Conservation (phyloP, 805 yeast species). For the Kodamaea lidongshanica region DNA sequence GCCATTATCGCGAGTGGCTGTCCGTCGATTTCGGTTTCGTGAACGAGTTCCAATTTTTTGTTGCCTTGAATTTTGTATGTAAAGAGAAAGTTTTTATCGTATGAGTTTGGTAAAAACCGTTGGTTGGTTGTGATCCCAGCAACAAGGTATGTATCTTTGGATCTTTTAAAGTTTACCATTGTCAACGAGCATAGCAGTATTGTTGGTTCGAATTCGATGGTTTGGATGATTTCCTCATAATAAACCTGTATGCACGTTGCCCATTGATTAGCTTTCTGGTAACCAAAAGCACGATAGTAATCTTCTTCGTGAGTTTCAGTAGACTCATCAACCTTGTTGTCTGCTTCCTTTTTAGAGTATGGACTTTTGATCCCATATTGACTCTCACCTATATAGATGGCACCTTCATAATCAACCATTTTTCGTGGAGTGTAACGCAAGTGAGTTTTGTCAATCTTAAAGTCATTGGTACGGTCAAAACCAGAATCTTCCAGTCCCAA, state of each 20-base stretch:
- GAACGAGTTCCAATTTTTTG: conserved; percentile 31
- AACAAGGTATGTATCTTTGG: conserved; percentile 30
- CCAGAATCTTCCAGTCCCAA: conserved; percentile 38
- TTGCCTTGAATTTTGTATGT: conserved; percentile 31
- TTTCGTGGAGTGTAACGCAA: conserved; percentile 49
- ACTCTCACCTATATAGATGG: conserved; percentile 39
- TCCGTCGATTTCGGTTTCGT: conserved; percentile 51
- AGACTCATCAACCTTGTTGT: conserved; percentile 11
- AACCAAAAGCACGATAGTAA: conserved; percentile 42
- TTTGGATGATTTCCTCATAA: conserved; percentile 33
- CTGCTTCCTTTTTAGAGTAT: conserved; percentile 10
- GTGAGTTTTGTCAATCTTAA: conserved; percentile 27
- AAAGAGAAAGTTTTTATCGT: conserved; percentile 25
- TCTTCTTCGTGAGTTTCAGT: conserved; percentile 15
- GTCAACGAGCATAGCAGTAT: conserved; percentile 41
- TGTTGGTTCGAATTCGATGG: conserved; percentile 38
- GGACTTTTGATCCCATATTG: conserved; percentile 36
- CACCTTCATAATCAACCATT: conserved; percentile 24
- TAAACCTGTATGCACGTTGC: conserved; percentile 51
- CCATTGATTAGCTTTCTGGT: conserved; percentile 32
- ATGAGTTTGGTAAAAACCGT: conserved; percentile 21
- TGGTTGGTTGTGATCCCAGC: conserved; percentile 38
- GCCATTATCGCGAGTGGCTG: conserved; percentile 43
- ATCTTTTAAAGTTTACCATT: conserved; percentile 22
- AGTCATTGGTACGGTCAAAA: conserved; percentile 22